Evolutionary conservation across 345 rosid genomes (phyloP).

Genomic region (Arabis alpina): DNA sequence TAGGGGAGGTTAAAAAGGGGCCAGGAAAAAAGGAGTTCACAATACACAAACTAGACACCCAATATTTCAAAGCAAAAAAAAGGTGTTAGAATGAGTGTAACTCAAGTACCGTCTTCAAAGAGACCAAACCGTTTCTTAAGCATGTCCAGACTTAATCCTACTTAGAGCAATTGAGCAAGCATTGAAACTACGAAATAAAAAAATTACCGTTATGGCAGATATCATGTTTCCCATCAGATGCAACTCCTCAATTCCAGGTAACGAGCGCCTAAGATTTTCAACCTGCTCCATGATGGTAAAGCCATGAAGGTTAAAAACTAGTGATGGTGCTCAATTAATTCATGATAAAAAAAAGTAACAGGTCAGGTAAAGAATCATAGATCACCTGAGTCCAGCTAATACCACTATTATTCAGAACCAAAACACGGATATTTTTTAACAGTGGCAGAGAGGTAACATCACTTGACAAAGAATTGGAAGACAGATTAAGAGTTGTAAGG

Average conservation of each 20-base stretch:
- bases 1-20: background rate
- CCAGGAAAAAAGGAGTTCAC: background rate
- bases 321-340: background rate
- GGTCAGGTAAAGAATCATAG: slow-evolving; percentile 11
- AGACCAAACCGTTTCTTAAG: slow-evolving; percentile 9
- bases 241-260: slow-evolving; percentile 83
- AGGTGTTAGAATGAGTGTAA: background rate
- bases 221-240: slow-evolving; percentile 89
- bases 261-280: slow-evolving; percentile 64
- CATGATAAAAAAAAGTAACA: slow-evolving; percentile 2
- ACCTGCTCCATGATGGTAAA: slow-evolving; percentile 51
- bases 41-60: background rate
- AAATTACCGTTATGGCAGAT: slow-evolving; percentile 55
- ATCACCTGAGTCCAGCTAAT: slow-evolving; percentile 77
- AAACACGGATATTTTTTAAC: slow-evolving; percentile 59
- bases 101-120: background rate
- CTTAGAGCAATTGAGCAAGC: slow-evolving; percentile 9
- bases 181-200: slow-evolving; percentile 18
- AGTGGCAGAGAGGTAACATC: slow-evolving; percentile 52
- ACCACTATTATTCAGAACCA: slow-evolving; percentile 78
- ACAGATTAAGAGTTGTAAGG: slow-evolving; percentile 69
- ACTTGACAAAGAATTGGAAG: slow-evolving; percentile 63
- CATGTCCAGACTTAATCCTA: slow-evolving; percentile 8
- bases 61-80: background rate
- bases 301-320: slow-evolving; percentile 7